phyloP scores from a whole-genome alignment of 129 eudicot genomes.

The Rutidosis leptorrhynchoides region DNA sequence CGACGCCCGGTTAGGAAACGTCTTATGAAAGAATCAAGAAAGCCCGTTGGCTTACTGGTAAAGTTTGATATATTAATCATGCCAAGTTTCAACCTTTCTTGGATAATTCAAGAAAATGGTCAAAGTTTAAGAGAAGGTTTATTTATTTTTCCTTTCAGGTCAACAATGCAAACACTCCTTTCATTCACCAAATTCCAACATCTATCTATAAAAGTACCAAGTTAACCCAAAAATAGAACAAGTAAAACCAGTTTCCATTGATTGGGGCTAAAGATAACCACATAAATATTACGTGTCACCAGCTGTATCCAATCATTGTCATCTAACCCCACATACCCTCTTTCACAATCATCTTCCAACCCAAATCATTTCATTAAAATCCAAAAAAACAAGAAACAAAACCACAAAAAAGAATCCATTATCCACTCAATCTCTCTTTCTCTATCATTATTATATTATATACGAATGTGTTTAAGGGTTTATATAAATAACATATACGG shows the following conservation, averaged over 20 bases:
- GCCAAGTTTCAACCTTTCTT: not conserved
- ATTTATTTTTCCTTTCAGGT: constrained; percentile 6
- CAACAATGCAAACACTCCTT: constrained; percentile 3
- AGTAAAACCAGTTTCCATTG: constrained; percentile 11
- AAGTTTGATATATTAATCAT: not conserved
- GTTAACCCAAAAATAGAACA: not conserved
- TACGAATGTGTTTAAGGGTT: constrained; percentile 16
- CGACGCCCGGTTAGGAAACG: no score
- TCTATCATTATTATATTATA: not conserved
- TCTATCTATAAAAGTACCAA: not conserved
- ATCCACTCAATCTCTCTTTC: constrained; percentile 32
- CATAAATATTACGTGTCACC: constrained; percentile 34
- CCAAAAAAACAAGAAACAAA: not conserved
- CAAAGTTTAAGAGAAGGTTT: constrained; percentile 24
- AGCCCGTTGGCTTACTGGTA: not conserved
- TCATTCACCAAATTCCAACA: constrained; percentile 13
- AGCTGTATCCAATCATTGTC: constrained; percentile 39
- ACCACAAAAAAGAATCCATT: constrained; percentile 10
- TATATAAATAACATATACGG: not conserved
- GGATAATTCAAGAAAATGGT: constrained; percentile 8
- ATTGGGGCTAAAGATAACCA: constrained; percentile 26
- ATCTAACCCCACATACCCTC: constrained; percentile 10
- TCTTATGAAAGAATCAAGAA: not conserved
- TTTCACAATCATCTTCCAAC: constrained; percentile 7
- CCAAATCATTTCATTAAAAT: constrained; percentile 18